Evolutionary conservation across 306 rosid genomes (phyloP).

Genomic region (Cercis canadensis): DNA sequence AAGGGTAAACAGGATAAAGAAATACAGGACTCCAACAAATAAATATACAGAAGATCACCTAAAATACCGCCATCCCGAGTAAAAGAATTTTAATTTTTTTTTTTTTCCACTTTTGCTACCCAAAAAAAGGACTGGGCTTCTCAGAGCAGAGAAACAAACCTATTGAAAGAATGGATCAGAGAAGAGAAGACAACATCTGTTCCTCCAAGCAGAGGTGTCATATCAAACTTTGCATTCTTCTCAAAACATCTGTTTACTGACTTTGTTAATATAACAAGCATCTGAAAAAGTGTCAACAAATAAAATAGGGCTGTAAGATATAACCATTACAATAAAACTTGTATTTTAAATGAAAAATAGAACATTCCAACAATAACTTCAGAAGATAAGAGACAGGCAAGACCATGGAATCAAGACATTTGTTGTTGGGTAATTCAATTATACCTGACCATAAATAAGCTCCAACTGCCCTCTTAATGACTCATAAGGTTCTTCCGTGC

Average conservation of each 20-base stretch:
- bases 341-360: constrained; percentile 5
- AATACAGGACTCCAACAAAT: background rate
- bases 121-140: background rate
- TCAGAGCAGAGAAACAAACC: constrained; percentile 76
- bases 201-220: constrained; percentile 98
- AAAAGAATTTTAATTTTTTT: background rate
- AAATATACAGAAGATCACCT: constrained; percentile 18
- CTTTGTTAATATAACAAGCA: constrained; percentile 92
- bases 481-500: constrained; percentile 93
- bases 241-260: constrained; percentile 91
- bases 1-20: constrained; percentile 10
- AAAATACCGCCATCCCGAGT: constrained; percentile 21
- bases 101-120: constrained; percentile 11
- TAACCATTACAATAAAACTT: constrained; percentile 29
- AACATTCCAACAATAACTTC: constrained; percentile 11
- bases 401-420: background rate
- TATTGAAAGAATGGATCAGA: constrained; percentile 86
- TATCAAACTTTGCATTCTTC: constrained; percentile 98
- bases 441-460: constrained; percentile 91
- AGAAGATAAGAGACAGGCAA: constrained; percentile 4
- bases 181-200: constrained; percentile 95
- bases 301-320: constrained; percentile 33
- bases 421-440: constrained; percentile 33
- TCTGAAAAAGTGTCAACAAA: constrained; percentile 63
- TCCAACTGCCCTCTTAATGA: constrained; percentile 86